These are phyloP conservation scores for Athelia psychrophila DNA, from an alignment of 1,284 basidiomycete genomes.

Conservation along the genomic window DNA sequence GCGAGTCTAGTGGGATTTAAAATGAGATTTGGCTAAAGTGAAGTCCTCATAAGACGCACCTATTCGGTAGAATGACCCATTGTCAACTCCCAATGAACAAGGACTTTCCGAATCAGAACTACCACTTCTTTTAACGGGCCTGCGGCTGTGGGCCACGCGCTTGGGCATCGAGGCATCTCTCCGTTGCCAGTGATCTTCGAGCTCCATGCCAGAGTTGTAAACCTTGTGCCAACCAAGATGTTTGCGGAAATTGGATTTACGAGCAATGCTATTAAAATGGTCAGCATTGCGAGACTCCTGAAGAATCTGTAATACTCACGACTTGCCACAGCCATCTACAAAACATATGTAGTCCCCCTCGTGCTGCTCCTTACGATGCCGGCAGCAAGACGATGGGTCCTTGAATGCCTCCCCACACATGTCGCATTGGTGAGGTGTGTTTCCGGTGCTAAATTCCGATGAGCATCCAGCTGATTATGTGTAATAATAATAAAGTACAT, in stretches of 20 bases:
- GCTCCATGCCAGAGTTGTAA: neutral
- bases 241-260: neutral
- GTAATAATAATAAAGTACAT: conserved; percentile 15
- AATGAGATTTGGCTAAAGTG: too few species aligned
- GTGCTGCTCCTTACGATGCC: conserved; percentile 61
- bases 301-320: conserved; percentile 25
- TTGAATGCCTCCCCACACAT: conserved; percentile 49
- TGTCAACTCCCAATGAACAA: too few species aligned
- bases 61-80: too few species aligned
- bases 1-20: too few species aligned
- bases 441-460: conserved; percentile 40
- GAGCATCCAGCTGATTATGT: neutral
- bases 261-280: conserved; percentile 1
- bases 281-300: neutral
- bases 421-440: conserved; percentile 50
- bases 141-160: neutral
- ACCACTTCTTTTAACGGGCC: neutral
- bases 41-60: too few species aligned
- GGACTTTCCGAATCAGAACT: too few species aligned
- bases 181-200: neutral
- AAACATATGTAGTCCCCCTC: conserved; percentile 40
- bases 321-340: conserved; percentile 35
- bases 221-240: neutral
- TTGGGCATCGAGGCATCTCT: neutral
- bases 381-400: conserved; percentile 61